phyloP scores from a whole-genome alignment of 306 rosid genomes.

The Quillaja saponaria region DNA sequence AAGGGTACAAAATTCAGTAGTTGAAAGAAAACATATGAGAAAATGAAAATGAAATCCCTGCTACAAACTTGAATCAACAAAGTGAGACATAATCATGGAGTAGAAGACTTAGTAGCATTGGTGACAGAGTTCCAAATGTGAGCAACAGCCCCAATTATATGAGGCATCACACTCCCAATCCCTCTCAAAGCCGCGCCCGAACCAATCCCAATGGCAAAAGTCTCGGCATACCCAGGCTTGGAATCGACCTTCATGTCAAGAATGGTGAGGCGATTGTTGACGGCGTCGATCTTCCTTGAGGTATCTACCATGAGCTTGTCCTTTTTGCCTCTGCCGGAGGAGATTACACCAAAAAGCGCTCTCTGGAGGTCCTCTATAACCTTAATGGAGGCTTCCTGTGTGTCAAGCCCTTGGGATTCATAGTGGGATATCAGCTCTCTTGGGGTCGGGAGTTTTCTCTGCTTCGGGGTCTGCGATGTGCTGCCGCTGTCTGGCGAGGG shows the following conservation, averaged over 20 bases:
- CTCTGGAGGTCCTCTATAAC: constrained; percentile 86
- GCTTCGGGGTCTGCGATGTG: constrained; percentile 11
- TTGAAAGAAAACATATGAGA: too few relatives aligned
- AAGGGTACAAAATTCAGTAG: too few relatives aligned
- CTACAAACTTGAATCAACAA: too few relatives aligned
- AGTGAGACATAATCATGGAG: too few relatives aligned
- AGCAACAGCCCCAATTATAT: constrained; percentile 47
- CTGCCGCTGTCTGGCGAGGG: too few relatives aligned
- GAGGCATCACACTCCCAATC: constrained; percentile 53
- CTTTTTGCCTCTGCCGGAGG: constrained; percentile 68
- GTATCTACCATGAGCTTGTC: constrained; percentile 55
- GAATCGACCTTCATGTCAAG: constrained; percentile 79
- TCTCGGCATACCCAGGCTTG: constrained; percentile 69
- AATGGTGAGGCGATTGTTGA: constrained; percentile 50
- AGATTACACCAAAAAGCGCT: constrained; percentile 62
- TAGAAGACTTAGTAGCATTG: constrained; percentile 38
- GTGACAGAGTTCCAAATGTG: constrained; percentile 68
- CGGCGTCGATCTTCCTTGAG: constrained; percentile 60
- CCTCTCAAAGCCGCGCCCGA: constrained; percentile 72
- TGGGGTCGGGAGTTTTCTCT: constrained; percentile 58
- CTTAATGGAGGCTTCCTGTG: constrained; percentile 66
- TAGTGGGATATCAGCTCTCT: constrained; percentile 72
- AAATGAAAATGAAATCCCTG: too few relatives aligned
- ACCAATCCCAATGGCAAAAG: constrained; percentile 70
- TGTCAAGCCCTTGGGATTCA: constrained; percentile 73